A percentile compares a stretch with the other conserved stretches of the same genome.
Evolutionary conservation across 371 early-diverging fungal species (phyloP).

Genomic region (Mortierella sp.): DNA sequence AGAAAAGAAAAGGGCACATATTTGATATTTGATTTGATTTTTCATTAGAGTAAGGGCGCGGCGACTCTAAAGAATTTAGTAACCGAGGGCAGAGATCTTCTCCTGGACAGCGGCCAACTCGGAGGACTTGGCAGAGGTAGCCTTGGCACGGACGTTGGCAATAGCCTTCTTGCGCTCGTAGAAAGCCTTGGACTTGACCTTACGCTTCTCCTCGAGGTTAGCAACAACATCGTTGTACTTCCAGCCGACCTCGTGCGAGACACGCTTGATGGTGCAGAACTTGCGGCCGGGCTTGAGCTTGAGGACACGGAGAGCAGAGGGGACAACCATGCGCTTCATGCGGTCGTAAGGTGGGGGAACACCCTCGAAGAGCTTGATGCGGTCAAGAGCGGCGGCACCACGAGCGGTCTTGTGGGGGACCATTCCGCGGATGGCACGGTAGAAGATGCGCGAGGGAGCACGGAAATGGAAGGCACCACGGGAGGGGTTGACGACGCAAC

Average conservation of each 20-base stretch:
- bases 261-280: constrained; percentile 95
- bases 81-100: constrained; percentile 70
- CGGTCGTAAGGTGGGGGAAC: constrained; percentile 98
- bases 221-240: constrained; percentile 98
- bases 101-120: constrained; percentile 70
- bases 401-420: constrained; percentile 99
- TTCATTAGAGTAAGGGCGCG: constrained; percentile 34
- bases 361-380: constrained; percentile 99
- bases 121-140: constrained; percentile 66
- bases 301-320: constrained; percentile 97
- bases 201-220: constrained; percentile 98
- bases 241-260: constrained; percentile 99
- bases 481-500: constrained; percentile 98
- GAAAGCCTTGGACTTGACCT: constrained; percentile 93
- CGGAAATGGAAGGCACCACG: constrained; percentile 99
- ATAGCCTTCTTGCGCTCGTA: constrained; percentile 94
- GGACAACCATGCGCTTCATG: constrained; percentile 97
- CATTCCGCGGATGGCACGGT: constrained; percentile 99
- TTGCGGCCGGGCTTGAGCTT: constrained; percentile 98
- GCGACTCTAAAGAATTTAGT: constrained; percentile 62
- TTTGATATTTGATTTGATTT: background rate
- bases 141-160: constrained; percentile 70
- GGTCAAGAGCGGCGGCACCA: constrained; percentile 97
- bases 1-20: background rate
- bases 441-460: constrained; percentile 99